Percentiles rank a stretch among this genome's conserved stretches.
Evolutionary conservation across 768 basidiomycete genomes (phyloP).

Genomic region (Termitomyces sp.): DNA sequence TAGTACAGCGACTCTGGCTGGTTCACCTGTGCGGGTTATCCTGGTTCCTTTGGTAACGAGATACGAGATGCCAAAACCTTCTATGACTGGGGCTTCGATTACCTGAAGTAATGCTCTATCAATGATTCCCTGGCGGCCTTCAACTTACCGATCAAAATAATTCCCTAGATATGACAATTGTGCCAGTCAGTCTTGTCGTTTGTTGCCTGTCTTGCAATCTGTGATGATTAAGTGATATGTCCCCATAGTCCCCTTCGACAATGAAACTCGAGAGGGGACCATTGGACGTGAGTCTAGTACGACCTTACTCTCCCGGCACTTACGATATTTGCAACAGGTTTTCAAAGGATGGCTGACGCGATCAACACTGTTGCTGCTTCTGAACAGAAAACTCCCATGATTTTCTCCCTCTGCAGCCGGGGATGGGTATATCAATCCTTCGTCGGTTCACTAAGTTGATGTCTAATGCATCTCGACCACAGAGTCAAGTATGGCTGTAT

Average conservation of each 20-base stretch:
- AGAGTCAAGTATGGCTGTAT: slow-evolving; percentile 57
- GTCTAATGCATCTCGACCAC: not conserved
- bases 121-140: not conserved
- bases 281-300: slow-evolving; percentile 47
- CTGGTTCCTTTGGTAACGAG: slow-evolving; percentile 64
- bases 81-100: slow-evolving; percentile 66
- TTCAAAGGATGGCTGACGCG: slow-evolving; percentile 61
- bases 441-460: not conserved
- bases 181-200: slow-evolving; percentile 37
- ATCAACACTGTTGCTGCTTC: slow-evolving; percentile 44
- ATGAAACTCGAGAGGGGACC: slow-evolving; percentile 53
- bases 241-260: slow-evolving; percentile 54
- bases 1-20: slow-evolving; percentile 64
- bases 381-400: slow-evolving; percentile 46
- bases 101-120: slow-evolving; percentile 48
- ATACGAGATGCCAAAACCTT: slow-evolving; percentile 53
- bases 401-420: slow-evolving; percentile 66
- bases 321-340: slow-evolving; percentile 23
- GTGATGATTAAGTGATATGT: not conserved
- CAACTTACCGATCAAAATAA: not conserved
- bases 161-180: slow-evolving; percentile 52
- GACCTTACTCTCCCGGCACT: not conserved
- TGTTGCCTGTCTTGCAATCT: not conserved
- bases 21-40: slow-evolving; percentile 67
- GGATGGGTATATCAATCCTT: slow-evolving; percentile 45